These are phyloP conservation scores for Saccharomycopsis guyanensis DNA, from an alignment of 805 yeast genomes.

Conservation along the genomic window DNA sequence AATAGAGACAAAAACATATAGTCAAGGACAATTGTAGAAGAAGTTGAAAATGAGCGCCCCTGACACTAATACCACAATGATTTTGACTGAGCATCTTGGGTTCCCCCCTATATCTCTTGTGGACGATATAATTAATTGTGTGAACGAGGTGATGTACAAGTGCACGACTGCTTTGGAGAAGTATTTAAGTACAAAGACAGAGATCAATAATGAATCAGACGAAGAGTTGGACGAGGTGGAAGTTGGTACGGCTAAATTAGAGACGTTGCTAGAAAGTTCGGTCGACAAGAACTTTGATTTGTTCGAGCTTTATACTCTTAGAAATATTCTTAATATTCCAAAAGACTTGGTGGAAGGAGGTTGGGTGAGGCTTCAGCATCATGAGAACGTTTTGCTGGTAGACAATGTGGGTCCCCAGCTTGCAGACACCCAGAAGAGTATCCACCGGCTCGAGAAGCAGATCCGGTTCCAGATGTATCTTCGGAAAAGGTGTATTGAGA, in stretches of 20 bases:
- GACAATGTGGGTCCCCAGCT: slow-evolving; percentile 21
- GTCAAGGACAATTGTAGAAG: too few species aligned
- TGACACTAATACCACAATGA: slow-evolving; percentile 34
- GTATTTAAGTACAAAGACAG: slow-evolving; percentile 36
- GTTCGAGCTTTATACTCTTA: slow-evolving; percentile 70
- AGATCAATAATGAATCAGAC: slow-evolving; percentile 26
- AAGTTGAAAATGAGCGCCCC: slow-evolving; percentile 31
- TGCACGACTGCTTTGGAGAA: slow-evolving; percentile 74
- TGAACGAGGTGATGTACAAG: slow-evolving; percentile 74
- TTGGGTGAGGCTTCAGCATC: slow-evolving; percentile 61
- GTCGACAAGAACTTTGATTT: slow-evolving; percentile 81
- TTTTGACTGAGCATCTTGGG: slow-evolving; percentile 81
- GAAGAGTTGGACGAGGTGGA: slow-evolving; percentile 47
- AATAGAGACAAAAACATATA: too few species aligned
- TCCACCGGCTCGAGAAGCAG: slow-evolving; percentile 30
- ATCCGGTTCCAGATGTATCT: slow-evolving; percentile 38
- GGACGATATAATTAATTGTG: slow-evolving; percentile 84
- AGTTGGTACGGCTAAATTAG: slow-evolving; percentile 74
- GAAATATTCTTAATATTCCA: slow-evolving; percentile 73
- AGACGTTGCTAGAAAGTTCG: slow-evolving; percentile 62
- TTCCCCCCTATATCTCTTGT: slow-evolving; percentile 75
- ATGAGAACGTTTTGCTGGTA: slow-evolving; percentile 39
- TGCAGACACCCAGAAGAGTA: slow-evolving; percentile 28
- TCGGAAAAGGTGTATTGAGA: slow-evolving; percentile 34
- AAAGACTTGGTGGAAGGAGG: slow-evolving; percentile 56